Conservation (phyloP, 2,329 filamentous ascomycete genomes). For the Colletotrichum lentis region DNA sequence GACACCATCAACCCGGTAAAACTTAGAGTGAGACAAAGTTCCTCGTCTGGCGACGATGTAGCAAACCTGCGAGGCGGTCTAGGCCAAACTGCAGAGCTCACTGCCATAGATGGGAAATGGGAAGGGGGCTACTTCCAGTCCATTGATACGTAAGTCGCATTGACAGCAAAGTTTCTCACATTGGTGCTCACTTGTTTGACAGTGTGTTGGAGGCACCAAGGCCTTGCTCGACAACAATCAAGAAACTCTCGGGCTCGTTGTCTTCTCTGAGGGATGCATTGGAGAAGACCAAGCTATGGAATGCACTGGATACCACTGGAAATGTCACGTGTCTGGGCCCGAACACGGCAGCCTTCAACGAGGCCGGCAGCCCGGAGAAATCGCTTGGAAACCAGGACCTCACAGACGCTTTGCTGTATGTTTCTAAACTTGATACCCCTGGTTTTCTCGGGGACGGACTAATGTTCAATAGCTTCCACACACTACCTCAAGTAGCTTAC, state of each 20-base stretch:
- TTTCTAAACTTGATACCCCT: background rate
- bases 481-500: slow-evolving; percentile 39
- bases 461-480: slow-evolving; percentile 36
- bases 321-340: slow-evolving; percentile 42
- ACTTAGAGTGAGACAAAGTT: slow-evolving; percentile 34
- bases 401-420: slow-evolving; percentile 38
- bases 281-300: slow-evolving; percentile 33
- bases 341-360: slow-evolving; percentile 37
- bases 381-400: slow-evolving; percentile 33
- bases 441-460: background rate
- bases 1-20: slow-evolving; percentile 28
- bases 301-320: slow-evolving; percentile 35
- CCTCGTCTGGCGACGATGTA: slow-evolving; percentile 2
- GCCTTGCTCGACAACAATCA: slow-evolving; percentile 38
- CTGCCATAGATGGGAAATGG: slow-evolving; percentile 38
- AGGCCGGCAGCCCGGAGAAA: slow-evolving; percentile 39
- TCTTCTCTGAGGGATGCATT: slow-evolving; percentile 32
- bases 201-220: slow-evolving; percentile 38
- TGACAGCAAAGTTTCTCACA: background rate
- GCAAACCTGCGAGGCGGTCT: slow-evolving; percentile 36
- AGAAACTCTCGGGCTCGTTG: slow-evolving; percentile 22
- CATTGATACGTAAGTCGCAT: slow-evolving; percentile 39
- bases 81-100: slow-evolving; percentile 28
- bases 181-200: background rate
- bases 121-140: slow-evolving; percentile 40